Evolutionary conservation across 225 moss, liverwort and hornwort species (phyloP).

Genomic region (Marchantia polymorpha): DNA sequence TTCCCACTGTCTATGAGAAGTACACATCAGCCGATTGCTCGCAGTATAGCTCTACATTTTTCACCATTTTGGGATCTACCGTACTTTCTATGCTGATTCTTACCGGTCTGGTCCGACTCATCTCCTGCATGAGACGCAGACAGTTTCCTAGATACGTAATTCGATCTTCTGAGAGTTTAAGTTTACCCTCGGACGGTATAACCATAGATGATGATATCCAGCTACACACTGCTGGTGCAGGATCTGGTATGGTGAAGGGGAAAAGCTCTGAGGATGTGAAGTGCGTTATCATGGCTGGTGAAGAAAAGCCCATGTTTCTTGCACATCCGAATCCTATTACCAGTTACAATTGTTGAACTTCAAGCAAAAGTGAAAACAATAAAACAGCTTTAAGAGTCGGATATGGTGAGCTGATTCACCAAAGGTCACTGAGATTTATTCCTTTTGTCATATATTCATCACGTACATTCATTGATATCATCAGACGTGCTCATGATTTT

Average conservation of each 20-base stretch:
- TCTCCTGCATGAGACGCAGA: slow-evolving; percentile 31
- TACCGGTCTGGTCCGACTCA: slow-evolving; percentile 12
- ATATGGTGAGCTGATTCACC: too few species aligned
- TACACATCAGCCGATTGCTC: slow-evolving; percentile 23
- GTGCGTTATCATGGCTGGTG: slow-evolving; percentile 40
- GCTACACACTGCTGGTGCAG: too few species aligned
- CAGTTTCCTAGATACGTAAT: background rate
- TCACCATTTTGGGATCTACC: slow-evolving; percentile 35
- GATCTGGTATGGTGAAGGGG: too few species aligned
- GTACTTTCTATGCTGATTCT: slow-evolving; percentile 33
- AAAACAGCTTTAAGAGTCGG: too few species aligned
- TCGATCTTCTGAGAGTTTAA: slow-evolving; percentile 21
- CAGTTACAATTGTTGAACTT: too few species aligned
- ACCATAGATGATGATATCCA: background rate
- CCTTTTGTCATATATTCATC: too few species aligned
- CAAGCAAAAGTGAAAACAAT: too few species aligned
- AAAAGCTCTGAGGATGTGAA: slow-evolving; percentile 25
- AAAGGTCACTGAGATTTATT: too few species aligned
- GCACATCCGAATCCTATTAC: slow-evolving; percentile 24
- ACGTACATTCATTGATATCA: too few species aligned
- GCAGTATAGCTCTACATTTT: slow-evolving; percentile 34
- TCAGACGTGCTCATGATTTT: too few species aligned
- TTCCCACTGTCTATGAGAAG: slow-evolving; percentile 10
- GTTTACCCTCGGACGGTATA: slow-evolving; percentile 19
- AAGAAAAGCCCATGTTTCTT: slow-evolving; percentile 38